Percentiles rank a stretch among this genome's conserved stretches.
These are phyloP conservation scores for Brasenia schreberi DNA, from an alignment of 164 flowering plant species.

Conservation along the genomic window DNA sequence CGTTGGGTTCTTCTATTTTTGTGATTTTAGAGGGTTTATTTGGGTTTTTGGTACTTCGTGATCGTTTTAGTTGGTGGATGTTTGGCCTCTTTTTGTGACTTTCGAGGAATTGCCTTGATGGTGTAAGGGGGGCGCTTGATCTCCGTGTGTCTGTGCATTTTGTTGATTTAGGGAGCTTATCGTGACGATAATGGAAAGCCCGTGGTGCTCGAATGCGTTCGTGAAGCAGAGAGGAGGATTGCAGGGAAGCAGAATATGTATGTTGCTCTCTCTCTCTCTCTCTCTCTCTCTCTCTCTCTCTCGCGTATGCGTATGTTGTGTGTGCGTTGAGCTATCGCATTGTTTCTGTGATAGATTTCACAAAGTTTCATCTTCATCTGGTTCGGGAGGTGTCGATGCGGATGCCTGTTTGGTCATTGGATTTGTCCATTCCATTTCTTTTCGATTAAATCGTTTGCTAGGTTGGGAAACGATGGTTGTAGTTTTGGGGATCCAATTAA, in stretches of 20 bases:
- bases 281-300: neutral
- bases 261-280: conserved; percentile 12
- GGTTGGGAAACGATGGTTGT: too few relatives aligned
- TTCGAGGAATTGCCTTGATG: neutral
- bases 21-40: neutral
- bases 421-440: too few relatives aligned
- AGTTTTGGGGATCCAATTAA: too few relatives aligned
- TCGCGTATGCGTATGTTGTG: neutral
- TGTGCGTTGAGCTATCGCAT: neutral
- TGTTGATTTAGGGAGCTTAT: conserved; percentile 62
- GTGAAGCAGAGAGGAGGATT: conserved; percentile 84
- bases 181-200: conserved; percentile 96
- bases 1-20: neutral
- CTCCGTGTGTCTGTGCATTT: too few relatives aligned
- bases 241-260: conserved; percentile 77
- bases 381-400: neutral
- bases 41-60: neutral
- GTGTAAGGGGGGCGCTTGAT: neutral
- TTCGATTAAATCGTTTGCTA: too few relatives aligned
- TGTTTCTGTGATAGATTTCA: neutral
- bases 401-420: neutral
- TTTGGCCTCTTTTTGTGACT: neutral
- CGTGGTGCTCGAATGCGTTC: conserved; percentile 84
- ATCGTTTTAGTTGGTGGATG: neutral
- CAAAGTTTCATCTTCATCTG: too few relatives aligned